Evolutionary conservation across 768 basidiomycete genomes (phyloP).

Genomic region (Terana coerulea): DNA sequence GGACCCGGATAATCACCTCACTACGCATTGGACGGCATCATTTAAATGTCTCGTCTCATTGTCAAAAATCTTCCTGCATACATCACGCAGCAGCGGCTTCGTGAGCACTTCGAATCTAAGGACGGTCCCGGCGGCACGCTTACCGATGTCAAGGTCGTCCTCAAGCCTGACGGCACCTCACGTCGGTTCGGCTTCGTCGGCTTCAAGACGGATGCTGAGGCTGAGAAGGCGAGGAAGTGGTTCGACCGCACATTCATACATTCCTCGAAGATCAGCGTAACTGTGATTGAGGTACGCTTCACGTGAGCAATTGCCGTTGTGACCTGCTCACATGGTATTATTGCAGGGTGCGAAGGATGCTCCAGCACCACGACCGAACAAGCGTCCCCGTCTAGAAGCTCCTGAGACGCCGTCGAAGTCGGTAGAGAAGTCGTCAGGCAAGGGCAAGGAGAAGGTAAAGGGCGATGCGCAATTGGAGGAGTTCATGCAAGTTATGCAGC

Average conservation of each 20-base stretch:
- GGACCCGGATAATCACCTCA: conserved; percentile 2
- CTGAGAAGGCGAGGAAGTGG: conserved; percentile 71
- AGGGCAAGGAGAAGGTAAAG: conserved; percentile 16
- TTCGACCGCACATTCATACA: conserved; percentile 84
- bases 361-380: conserved; percentile 64
- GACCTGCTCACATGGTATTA: background rate
- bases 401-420: conserved; percentile 12
- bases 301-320: background rate
- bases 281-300: conserved; percentile 67
- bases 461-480: conserved; percentile 46
- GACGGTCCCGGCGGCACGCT: conserved; percentile 62
- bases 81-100: conserved; percentile 59
- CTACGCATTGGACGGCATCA: background rate
- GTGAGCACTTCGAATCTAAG: conserved; percentile 63
- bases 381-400: conserved; percentile 52
- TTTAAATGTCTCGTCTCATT: conserved; percentile 74
- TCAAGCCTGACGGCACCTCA: conserved; percentile 72
- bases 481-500: conserved; percentile 75
- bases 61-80: conserved; percentile 77
- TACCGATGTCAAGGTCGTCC: conserved; percentile 84
- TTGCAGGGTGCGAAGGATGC: conserved; percentile 65
- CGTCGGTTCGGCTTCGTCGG: conserved; percentile 92
- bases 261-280: conserved; percentile 71
- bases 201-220: conserved; percentile 78
- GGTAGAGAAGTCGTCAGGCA: background rate